Conservation (phyloP, 148 eudicot species). For the Silene uniflora region DNA sequence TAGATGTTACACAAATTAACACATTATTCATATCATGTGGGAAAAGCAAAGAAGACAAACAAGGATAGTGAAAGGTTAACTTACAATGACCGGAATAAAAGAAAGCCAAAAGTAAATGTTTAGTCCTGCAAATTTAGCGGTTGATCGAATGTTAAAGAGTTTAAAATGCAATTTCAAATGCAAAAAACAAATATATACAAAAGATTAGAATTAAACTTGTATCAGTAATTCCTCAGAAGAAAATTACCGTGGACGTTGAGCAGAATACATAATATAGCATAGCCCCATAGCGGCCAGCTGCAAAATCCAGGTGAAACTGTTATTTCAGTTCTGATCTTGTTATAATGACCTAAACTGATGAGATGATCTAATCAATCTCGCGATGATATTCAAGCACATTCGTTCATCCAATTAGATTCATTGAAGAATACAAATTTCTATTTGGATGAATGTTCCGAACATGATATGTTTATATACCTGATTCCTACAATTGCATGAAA, state of each 20-base stretch:
- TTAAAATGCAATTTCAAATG: neutral
- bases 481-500: conserved; percentile 92
- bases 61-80: conserved; percentile 22
- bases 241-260: conserved; percentile 78
- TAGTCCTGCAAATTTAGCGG: conserved; percentile 49
- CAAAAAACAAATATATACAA: no score
- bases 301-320: conserved; percentile 25
- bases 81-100: conserved; percentile 87
- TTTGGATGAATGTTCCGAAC: neutral
- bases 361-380: neutral
- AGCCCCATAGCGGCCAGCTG: conserved; percentile 99
- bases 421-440: neutral
- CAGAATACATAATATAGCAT: conserved; percentile 87
- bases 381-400: neutral
- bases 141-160: neutral
- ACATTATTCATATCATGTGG: neutral
- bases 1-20: neutral
- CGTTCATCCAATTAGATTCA: neutral
- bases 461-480: conserved; percentile 51
- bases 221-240: neutral
- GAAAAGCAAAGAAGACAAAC: neutral
- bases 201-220: neutral
- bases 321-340: neutral
- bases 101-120: conserved; percentile 97
- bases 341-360: neutral